These are phyloP conservation scores for Thecaphora frezii DNA, from an alignment of 1,284 basidiomycete genomes.

Conservation along the genomic window DNA sequence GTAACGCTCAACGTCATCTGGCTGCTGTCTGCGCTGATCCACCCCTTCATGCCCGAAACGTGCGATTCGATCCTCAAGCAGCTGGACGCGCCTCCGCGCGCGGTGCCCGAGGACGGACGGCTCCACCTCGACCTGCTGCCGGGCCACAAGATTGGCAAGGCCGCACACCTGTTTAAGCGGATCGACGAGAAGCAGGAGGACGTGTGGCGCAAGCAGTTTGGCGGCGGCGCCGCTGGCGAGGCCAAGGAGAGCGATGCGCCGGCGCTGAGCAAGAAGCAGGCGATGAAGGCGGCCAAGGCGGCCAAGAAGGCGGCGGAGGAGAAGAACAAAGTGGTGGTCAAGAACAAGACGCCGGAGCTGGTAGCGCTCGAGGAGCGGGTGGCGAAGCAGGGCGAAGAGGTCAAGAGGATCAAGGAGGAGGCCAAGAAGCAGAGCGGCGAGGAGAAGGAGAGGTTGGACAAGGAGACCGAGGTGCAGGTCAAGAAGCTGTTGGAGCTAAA, in stretches of 20 bases:
- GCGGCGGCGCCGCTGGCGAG: constrained; percentile 69
- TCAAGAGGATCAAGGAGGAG: constrained; percentile 42
- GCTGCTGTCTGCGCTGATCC: constrained; percentile 77
- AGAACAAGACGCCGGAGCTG: constrained; percentile 50
- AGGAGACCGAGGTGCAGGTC: constrained; percentile 91
- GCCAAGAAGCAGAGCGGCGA: constrained; percentile 31
- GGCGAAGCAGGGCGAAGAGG: constrained; percentile 37
- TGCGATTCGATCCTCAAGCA: constrained; percentile 79
- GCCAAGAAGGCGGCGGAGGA: constrained; percentile 46
- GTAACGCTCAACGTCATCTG: constrained; percentile 92
- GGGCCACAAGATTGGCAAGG: constrained; percentile 82
- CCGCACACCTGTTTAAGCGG: constrained; percentile 87
- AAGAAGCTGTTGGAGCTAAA: constrained; percentile 76
- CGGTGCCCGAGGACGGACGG: constrained; percentile 62
- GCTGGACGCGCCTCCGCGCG: constrained; percentile 83
- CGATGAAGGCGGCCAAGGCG: constrained; percentile 52
- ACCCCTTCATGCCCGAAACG: constrained; percentile 96
- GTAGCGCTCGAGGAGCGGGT: constrained; percentile 39
- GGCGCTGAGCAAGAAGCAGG: constrained; percentile 53
- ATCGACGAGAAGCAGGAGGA: constrained; percentile 90
- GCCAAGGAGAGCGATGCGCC: constrained; percentile 22
- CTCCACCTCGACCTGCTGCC: constrained; percentile 77
- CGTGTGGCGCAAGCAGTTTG: constrained; percentile 79
- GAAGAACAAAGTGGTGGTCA: constrained; percentile 25
- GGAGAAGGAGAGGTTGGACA: constrained; percentile 67